A percentile compares a stretch with the other conserved stretches of the same genome.
Evolutionary conservation across 2,329 filamentous ascomycete species (phyloP).

Genomic region (Ambrosiella xylebori): DNA sequence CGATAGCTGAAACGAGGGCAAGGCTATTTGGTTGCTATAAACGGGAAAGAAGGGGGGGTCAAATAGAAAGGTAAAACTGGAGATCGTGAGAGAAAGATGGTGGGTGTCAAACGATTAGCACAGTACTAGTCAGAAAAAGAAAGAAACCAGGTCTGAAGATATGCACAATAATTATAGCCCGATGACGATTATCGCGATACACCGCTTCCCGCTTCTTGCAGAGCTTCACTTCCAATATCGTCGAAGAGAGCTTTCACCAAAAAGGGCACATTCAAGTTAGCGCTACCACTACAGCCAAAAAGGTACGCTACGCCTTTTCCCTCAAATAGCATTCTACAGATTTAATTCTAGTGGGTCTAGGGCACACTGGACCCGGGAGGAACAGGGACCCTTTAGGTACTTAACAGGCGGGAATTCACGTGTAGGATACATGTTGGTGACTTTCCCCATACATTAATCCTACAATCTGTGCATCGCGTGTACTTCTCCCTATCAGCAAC

Average conservation of each 20-base stretch:
- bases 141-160: too few relatives aligned
- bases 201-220: too few relatives aligned
- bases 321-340: neutral
- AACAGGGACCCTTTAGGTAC: slow-evolving; percentile 1
- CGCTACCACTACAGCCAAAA: too few relatives aligned
- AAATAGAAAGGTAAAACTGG: neutral
- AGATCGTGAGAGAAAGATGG: neutral
- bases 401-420: neutral
- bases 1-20: slow-evolving; percentile 8
- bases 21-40: neutral
- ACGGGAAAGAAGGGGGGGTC: slow-evolving; percentile 4
- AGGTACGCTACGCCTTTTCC: neutral
- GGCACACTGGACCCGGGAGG: neutral
- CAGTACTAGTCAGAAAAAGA: too few relatives aligned
- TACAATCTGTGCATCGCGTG: neutral
- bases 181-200: too few relatives aligned
- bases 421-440: neutral
- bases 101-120: too few relatives aligned
- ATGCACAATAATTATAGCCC: too few relatives aligned
- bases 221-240: too few relatives aligned
- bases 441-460: neutral
- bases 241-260: too few relatives aligned
- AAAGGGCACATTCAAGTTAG: too few relatives aligned
- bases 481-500: neutral
- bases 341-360: neutral